Evolutionary conservation across 306 rosid species (phyloP), one percentile per base, ranked within the genome.

Genomic region (Trifolium dubium): DNA sequence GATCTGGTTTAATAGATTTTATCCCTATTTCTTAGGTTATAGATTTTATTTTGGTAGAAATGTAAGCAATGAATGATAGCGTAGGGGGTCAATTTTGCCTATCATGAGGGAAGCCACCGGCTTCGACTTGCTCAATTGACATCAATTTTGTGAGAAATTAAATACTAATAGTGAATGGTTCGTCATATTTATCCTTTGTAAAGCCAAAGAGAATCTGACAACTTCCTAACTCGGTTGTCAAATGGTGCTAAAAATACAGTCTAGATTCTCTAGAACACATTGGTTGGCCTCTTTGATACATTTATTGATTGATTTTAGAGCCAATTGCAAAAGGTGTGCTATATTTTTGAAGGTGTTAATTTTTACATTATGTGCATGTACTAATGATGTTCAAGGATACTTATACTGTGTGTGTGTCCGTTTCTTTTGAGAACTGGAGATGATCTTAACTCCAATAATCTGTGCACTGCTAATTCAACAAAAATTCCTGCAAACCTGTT

Each of bases 41-140:
- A 17, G 35, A 8, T 73, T 74, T 15, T 17, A 35, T 53, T 35
- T 53, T 71, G 70, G 77, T 74, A 61, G 60, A 60, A 32, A 34
- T 15, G 4, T 29, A 8, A 58, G 41, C 17, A 58, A 13, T 58
- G 17, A 8, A 13, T 58, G 17, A 8, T 43, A 34, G 30, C 63
- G 8, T 62, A 11, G 71, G 78, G 54, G 40, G 61, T 28, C 18
- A 23, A 44, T 60, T 61, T 44, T 35, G 35, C 29, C 59, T 15
- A 63, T 63, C 46, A 63, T 63, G 46, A 35, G 7, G 47, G 47
- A 35, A 35, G 15, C 47, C 67, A 35, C 15, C 6, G 47, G 2
- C 23, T 63, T 35, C 68, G 8, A 34, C 47, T 31, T 34, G 47
- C 68, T 17, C 68, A 39, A 35, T 63, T 35, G 47, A 63, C 35